phyloP scores from a whole-genome alignment of 495 filamentous ascomycete genomes.

The Gamarada debralockiae region DNA sequence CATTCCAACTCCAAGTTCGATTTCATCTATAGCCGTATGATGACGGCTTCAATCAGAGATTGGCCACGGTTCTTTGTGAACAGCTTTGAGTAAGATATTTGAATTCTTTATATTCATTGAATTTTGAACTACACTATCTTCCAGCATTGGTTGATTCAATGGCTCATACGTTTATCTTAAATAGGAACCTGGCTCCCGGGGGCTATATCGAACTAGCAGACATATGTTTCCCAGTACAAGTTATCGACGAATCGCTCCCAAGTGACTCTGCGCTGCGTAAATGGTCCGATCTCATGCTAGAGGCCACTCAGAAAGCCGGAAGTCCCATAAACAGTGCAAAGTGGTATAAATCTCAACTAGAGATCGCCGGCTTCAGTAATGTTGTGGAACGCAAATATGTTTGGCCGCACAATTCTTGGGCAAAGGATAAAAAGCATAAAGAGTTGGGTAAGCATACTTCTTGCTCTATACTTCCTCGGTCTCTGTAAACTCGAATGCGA shows the following conservation, averaged over 20 bases:
- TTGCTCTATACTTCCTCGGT: too few relatives aligned
- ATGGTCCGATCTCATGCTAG: conserved; percentile 20
- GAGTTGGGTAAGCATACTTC: too few relatives aligned
- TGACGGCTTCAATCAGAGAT: conserved; percentile 42
- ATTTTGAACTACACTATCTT: too few relatives aligned
- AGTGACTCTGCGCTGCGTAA: conserved; percentile 13
- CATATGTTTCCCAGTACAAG: conserved; percentile 14
- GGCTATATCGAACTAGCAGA: conserved; percentile 44
- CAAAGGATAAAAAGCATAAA: too few relatives aligned
- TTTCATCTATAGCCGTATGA: conserved; percentile 41
- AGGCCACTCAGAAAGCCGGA: conserved; percentile 15
- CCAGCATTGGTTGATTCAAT: too few relatives aligned
- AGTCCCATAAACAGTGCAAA: conserved; percentile 1
- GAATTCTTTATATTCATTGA: too few relatives aligned
- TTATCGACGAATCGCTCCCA: conserved; percentile 16
- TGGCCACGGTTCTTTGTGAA: conserved; percentile 30
- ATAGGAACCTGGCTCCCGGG: too few relatives aligned
- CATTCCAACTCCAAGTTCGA: conserved; percentile 33
- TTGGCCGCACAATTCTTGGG: too few relatives aligned
- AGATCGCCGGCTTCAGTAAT: conserved; percentile 33
- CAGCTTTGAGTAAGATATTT: conserved; percentile 15
- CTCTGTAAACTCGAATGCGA: too few relatives aligned
- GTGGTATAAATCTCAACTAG: conserved; percentile 30
- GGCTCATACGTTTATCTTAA: too few relatives aligned
- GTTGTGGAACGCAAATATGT: too few relatives aligned